phyloP scores from a whole-genome alignment of 2,329 filamentous ascomycete genomes.

The Cytospora piceae region DNA sequence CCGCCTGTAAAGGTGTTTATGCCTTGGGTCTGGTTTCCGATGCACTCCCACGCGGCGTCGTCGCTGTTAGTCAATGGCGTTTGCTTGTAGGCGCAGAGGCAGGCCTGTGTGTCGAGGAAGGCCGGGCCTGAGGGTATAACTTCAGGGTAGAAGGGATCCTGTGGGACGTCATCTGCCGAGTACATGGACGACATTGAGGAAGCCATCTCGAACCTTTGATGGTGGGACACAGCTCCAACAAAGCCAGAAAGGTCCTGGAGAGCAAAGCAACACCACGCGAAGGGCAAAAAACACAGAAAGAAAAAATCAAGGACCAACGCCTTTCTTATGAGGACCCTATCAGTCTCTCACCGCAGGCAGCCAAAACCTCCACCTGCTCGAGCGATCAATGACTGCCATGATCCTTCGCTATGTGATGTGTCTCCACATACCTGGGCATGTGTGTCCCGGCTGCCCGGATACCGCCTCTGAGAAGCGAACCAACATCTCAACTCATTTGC shows the following conservation, averaged over 20 bases:
- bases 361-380: not conserved
- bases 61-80: slow-evolving; percentile 32
- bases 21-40: slow-evolving; percentile 48
- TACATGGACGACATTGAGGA: not conserved
- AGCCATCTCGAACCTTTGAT: slow-evolving; percentile 5
- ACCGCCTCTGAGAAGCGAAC: not conserved
- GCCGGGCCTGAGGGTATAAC: slow-evolving; percentile 39
- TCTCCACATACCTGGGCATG: not conserved
- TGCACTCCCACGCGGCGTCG: slow-evolving; percentile 47
- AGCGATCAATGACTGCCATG: not conserved
- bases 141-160: slow-evolving; percentile 45
- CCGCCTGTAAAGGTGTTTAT: slow-evolving; percentile 43
- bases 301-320: too few species aligned
- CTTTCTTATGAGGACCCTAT: not conserved
- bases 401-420: not conserved
- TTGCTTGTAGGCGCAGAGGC: slow-evolving; percentile 43
- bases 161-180: slow-evolving; percentile 26
- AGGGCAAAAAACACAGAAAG: too few species aligned
- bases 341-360: not conserved
- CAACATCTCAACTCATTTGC: not conserved
- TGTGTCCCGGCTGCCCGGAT: not conserved
- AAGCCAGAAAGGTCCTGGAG: not conserved
- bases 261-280: not conserved
- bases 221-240: not conserved
- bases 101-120: slow-evolving; percentile 47